phyloP scores from a whole-genome alignment of 805 yeast genomes.

The Ascoidea asiatica region DNA sequence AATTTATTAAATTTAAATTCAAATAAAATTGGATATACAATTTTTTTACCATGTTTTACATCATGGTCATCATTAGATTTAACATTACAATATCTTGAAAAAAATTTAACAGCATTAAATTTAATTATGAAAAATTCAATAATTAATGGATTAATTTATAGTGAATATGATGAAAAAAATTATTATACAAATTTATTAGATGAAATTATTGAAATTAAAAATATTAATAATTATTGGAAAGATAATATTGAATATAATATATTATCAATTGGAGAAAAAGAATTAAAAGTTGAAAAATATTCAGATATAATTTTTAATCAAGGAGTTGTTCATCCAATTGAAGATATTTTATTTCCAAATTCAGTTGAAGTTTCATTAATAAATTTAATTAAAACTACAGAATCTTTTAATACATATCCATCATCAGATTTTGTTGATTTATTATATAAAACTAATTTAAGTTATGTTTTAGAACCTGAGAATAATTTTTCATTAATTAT shows the following conservation, averaged over 20 bases:
- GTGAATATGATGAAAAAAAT: conserved; percentile 33
- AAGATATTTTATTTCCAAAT: conserved; percentile 42
- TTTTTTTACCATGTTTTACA: conserved; percentile 63
- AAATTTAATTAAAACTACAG: conserved; percentile 45
- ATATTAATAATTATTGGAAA: conserved; percentile 10
- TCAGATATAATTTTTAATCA: conserved; percentile 64
- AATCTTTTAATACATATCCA: conserved; percentile 17
- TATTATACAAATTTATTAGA: conserved; percentile 19
- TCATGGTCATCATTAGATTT: conserved; percentile 60
- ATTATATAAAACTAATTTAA: conserved; percentile 26
- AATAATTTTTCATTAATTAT: conserved; percentile 49
- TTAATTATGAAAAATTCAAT: conserved; percentile 43
- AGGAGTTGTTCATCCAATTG: conserved; percentile 73
- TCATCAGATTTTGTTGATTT: conserved; percentile 31
- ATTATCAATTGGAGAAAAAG: conserved; percentile 10
- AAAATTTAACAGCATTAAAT: conserved; percentile 36
- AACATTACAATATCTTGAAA: conserved; percentile 41
- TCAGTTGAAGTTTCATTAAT: conserved; percentile 34
- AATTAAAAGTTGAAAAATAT: conserved; percentile 18
- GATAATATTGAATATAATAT: conserved; percentile 9
- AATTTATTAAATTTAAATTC: conserved; percentile 37
- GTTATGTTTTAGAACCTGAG: conserved; percentile 25
- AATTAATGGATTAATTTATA: conserved; percentile 50
- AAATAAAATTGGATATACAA: conserved; percentile 54
- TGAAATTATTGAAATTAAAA: conserved; percentile 12